These are phyloP conservation scores for Solanum tarapatanum DNA, from an alignment of 257 asterid genomes.

Conservation along the genomic window DNA sequence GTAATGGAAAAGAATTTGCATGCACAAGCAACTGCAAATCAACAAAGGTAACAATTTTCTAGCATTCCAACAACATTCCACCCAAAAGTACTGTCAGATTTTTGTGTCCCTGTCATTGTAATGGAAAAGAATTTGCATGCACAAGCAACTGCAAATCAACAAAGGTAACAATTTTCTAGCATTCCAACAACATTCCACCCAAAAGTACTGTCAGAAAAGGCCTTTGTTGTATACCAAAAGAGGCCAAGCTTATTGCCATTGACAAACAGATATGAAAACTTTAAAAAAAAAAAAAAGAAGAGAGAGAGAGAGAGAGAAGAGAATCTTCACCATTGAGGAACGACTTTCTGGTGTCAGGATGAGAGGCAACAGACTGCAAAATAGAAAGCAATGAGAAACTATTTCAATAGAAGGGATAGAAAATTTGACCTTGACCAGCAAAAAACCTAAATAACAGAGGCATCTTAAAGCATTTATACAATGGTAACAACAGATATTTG, in stretches of 20 bases:
- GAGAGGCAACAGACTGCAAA: conserved; percentile 28
- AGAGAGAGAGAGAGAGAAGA: no score
- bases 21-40: no score
- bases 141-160: not conserved
- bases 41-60: no score
- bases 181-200: not conserved
- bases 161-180: not conserved
- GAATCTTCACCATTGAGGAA: conserved; percentile 19
- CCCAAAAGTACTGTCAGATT: no score
- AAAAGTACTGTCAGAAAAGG: not conserved
- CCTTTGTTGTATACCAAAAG: not conserved
- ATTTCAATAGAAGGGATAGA: not conserved
- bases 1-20: no score
- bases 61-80: no score
- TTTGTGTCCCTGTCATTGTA: not conserved
- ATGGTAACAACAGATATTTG: not conserved
- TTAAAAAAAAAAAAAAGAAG: not conserved
- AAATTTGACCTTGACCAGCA: not conserved
- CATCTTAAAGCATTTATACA: not conserved
- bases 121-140: not conserved
- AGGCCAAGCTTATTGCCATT: not conserved
- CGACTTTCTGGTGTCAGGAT: conserved; percentile 16
- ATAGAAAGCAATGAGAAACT: not conserved
- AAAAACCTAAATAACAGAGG: not conserved
- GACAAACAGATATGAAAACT: not conserved